Base-by-base conservation (phyloP, 148 eudicot genomes). In the Limonium bicolor region DNA sequence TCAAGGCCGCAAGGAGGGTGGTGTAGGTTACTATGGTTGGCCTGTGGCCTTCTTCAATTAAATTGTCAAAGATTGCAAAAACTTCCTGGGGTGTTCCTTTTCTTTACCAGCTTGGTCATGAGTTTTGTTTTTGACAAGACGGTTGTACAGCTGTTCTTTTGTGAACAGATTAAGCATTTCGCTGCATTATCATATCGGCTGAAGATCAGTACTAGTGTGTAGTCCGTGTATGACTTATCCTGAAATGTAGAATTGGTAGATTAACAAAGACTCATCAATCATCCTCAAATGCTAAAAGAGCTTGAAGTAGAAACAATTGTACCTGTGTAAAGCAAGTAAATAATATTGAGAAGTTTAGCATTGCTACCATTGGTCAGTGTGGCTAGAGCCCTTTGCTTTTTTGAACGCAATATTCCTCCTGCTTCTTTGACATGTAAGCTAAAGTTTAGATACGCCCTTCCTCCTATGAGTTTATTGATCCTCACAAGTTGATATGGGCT, bases 21-120 rank as follows among this genome's bases (percentile, higher is more conserved):
- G 92, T 90, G 65, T 74, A 84, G 27, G 97, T 90, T 56, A 78
- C 77, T 13, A 90, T 82, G 32, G 84, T 72, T 37, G 95, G 97
- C 50, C 46, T 68, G 72, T 90, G 97, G 12, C 95, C 97, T 21
- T 74, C 86, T 39, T 77, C 85, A 3, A 48, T 70, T 51, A 90
- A 61, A 54, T 61, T 65, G 46, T 69, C 68, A 46, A 90, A 75
- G 33, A 84, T 54, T 20, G 60, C 10, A 23, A 62, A 55, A 16
- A 69, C 93, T 67, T 90, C 93, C 6, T 68, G 78, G 42, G 87
- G 72, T 54, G 69, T 84, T 27, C 64, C 55, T 67, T 41, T 80
- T 37, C 71, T n/a, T 80, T 12, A 84, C 59, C 47, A 84, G 65
- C 33, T 65, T 62, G 7, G 72, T 80, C 96, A 87, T 87, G 39